Evolutionary conservation across 2,329 filamentous ascomycete species (phyloP).

Genomic region (Rosellinia necatrix): DNA sequence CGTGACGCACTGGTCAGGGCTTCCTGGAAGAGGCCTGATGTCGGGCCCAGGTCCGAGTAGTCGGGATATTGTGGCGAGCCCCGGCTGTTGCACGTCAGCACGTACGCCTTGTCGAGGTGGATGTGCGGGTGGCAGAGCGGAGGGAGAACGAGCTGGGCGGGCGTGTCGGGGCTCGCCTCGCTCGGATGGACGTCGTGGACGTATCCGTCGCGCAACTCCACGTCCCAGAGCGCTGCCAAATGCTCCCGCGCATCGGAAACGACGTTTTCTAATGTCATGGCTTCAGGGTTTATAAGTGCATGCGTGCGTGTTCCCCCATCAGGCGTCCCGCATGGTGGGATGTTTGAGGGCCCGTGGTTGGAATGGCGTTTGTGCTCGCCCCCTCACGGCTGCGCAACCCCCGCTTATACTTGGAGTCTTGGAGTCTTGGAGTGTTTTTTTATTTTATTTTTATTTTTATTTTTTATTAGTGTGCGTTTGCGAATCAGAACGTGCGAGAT

Average conservation of each 20-base stretch:
- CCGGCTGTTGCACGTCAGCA: constrained; percentile 50
- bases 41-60: constrained; percentile 64
- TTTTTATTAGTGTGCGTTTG: too few species aligned
- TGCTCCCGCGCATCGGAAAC: constrained; percentile 22
- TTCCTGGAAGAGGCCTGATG: constrained; percentile 66
- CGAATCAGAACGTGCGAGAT: too few species aligned
- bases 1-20: constrained; percentile 56
- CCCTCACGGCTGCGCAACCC: too few species aligned
- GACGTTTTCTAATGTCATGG: constrained; percentile 21
- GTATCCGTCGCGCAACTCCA: constrained; percentile 26
- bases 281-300: not conserved
- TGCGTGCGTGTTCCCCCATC: not conserved
- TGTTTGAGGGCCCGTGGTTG: too few species aligned
- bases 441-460: too few species aligned
- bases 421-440: too few species aligned
- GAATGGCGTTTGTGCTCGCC: too few species aligned
- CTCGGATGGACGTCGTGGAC: constrained; percentile 30
- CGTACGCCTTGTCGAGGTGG: constrained; percentile 70
- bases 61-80: constrained; percentile 48
- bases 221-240: constrained; percentile 14
- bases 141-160: constrained; percentile 41
- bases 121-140: constrained; percentile 72
- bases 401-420: too few species aligned
- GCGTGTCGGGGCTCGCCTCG: constrained; percentile 14
- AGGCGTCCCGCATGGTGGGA: too few species aligned